phyloP scores from a whole-genome alignment of 257 asterid species.

The Euphrasia confusa region DNA sequence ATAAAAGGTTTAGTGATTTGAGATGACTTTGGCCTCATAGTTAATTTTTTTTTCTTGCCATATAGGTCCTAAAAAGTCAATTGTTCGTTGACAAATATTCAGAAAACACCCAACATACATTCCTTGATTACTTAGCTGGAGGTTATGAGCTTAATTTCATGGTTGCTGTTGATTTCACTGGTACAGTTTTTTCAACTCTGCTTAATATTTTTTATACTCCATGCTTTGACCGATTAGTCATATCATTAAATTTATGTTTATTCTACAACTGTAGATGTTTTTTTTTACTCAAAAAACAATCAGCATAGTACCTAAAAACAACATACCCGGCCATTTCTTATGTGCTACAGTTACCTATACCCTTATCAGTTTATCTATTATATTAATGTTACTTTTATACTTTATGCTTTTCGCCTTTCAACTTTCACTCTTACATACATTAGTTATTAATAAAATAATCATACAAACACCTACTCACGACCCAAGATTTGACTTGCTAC shows the following conservation, averaged over 20 bases:
- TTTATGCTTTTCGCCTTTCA: no score
- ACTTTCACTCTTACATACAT: no score
- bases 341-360: no score
- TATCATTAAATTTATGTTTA: background rate
- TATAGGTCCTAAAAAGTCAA: constrained; percentile 78
- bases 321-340: no score
- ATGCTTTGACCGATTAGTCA: constrained; percentile 11
- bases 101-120: constrained; percentile 72
- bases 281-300: no score
- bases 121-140: constrained; percentile 86
- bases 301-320: no score
- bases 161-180: constrained; percentile 98
- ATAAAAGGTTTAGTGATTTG: constrained; percentile 1
- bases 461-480: no score
- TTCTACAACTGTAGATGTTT: no score
- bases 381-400: no score
- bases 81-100: constrained; percentile 72
- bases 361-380: no score
- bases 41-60: constrained; percentile 9
- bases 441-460: no score
- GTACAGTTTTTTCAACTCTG: constrained; percentile 35
- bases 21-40: constrained; percentile 13
- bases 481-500: no score
- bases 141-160: constrained; percentile 96
- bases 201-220: constrained; percentile 7